Conservation (phyloP, 495 filamentous ascomycete species). For the Aspergillus biplanus region DNA sequence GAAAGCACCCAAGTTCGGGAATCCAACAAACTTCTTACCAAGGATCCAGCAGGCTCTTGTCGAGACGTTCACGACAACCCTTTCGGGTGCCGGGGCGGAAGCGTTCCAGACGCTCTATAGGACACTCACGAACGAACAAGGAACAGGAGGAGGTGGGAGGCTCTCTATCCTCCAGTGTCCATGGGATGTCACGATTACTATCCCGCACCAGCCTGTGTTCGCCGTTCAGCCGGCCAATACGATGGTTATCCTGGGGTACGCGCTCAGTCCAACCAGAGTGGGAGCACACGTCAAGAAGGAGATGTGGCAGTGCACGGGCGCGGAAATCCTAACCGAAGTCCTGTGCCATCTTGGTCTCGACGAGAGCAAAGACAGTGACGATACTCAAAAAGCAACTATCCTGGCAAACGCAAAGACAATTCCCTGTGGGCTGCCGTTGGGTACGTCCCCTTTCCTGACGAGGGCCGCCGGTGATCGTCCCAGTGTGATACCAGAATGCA, state of each 20-base stretch:
- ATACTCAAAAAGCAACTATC: constrained; percentile 8
- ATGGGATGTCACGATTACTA: constrained; percentile 41
- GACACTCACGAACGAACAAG: constrained; percentile 32
- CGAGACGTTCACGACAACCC: constrained; percentile 45
- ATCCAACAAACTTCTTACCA: constrained; percentile 39
- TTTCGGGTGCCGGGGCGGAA: constrained; percentile 25
- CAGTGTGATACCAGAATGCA: constrained; percentile 33
- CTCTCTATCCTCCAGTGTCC: constrained; percentile 39
- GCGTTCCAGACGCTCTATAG: constrained; percentile 31
- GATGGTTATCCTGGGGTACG: constrained; percentile 43
- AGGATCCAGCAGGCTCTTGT: constrained; percentile 33
- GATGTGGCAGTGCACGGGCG: constrained; percentile 42
- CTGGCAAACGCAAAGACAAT: constrained; percentile 27
- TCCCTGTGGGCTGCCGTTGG: constrained; percentile 41
- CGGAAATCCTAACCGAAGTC: constrained; percentile 43
- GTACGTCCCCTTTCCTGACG: constrained; percentile 38
- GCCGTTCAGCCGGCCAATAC: constrained; percentile 30
- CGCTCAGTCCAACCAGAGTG: constrained; percentile 27
- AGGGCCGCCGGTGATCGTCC: constrained; percentile 36
- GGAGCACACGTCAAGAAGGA: constrained; percentile 42
- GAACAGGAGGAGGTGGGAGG: constrained; percentile 34
- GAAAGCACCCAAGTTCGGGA: constrained; percentile 33
- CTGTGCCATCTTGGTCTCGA: constrained; percentile 36
- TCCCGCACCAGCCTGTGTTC: constrained; percentile 45
- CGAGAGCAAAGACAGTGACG: not conserved